Evolutionary conservation across 2,329 filamentous ascomycete genomes (phyloP), one percentile per base, ranked within the genome.

Genomic region (Malbranchea zuffiana): DNA sequence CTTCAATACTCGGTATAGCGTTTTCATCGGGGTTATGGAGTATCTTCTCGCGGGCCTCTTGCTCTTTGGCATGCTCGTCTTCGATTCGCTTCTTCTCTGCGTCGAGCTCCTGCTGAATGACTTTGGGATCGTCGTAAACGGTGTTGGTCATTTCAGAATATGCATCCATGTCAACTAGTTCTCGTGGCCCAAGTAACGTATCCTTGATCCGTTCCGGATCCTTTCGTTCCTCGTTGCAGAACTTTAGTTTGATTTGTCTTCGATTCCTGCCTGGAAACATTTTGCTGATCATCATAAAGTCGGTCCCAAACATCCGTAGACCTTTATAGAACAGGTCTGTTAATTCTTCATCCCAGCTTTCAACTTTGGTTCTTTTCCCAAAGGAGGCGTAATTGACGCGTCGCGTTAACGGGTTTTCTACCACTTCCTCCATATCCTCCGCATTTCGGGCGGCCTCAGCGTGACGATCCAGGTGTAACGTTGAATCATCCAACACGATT

Each of bases 181-280:
- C 60, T 11, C 57, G 55, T 3, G 63, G 62, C 1, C 65, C 63
- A 8, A 64, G 50, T 3, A 79, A 55, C 1, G 68, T 68, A 4
- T 63, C 56, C 37, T 68, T 69, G 25, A 80, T 67, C 11, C 67
- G 56, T 11, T 64, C 57, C 0, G 71, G 67, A 47, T 77, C 63
- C 4, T 66, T 56, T 16, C 68, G 65, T 51, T 79, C 74, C 53
- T 80, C 75, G 24, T 71, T 69, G 18, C 66, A 68, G 56, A 77
- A 80, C 47, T 80, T 79, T 11, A 67, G 54, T 53, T 80, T 80
- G 47, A 80, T 72, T 48, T 73, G 68, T n/a, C 67, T 65, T n/a
- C 75, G 63, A 6, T 68, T 72, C 31, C 68, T 63, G 7, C 68
- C 68, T 1, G 71, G 70, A 45, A 79, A 78, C 59, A 79, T 65